phyloP scores from a whole-genome alignment of 768 basidiomycete genomes.

The Boletus pseudopeckii region DNA sequence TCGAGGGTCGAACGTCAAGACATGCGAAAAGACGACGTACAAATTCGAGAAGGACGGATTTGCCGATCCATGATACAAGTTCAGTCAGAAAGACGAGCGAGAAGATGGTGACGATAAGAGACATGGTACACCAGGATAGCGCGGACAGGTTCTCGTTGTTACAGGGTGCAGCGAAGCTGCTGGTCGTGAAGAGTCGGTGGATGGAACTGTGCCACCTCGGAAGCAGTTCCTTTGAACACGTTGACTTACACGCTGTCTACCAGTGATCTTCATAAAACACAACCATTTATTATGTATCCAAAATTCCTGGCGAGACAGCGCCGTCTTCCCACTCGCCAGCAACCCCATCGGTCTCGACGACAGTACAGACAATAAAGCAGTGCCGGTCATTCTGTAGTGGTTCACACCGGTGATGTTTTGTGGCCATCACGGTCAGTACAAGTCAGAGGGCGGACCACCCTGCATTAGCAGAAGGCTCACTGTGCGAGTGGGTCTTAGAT shows the following conservation, averaged over 20 bases:
- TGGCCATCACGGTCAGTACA: background rate
- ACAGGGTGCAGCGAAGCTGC: no score
- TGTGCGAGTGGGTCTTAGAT: background rate
- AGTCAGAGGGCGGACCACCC: no score
- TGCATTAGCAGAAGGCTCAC: background rate
- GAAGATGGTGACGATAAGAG: conserved; percentile 81
- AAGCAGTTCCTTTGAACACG: conserved; percentile 12
- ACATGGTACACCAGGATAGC: conserved; percentile 43
- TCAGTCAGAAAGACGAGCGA: conserved; percentile 78
- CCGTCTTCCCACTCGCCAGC: background rate
- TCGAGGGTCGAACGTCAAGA: conserved; percentile 5
- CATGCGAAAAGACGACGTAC: conserved; percentile 44
- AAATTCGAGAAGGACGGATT: conserved; percentile 75
- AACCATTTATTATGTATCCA: background rate
- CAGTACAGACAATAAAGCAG: background rate
- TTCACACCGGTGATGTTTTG: background rate
- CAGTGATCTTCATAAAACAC: background rate
- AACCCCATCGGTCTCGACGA: background rate
- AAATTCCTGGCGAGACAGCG: background rate
- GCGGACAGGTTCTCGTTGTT: conserved; percentile 1
- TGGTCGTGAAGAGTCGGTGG: background rate
- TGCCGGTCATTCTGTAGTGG: background rate
- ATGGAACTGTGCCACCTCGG: background rate
- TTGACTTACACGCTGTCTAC: conserved; percentile 7
- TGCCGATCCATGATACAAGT: conserved; percentile 84